A percentile compares a stretch with the other conserved stretches of the same genome.
phyloP scores from a whole-genome alignment of 352 stramenopile species.

The Phytophthora pisi region DNA sequence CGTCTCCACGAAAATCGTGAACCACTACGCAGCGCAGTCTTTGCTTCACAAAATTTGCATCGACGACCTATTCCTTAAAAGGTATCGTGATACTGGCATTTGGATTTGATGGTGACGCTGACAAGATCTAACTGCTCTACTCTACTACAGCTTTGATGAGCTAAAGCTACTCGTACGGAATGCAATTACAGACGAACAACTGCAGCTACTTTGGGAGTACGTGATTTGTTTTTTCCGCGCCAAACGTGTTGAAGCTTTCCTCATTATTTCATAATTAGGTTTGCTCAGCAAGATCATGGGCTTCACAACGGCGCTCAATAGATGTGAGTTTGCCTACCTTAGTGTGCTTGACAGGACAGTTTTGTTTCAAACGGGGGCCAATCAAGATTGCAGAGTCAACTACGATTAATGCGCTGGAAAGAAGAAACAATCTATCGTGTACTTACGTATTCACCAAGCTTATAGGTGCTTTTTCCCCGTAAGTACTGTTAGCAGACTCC shows the following conservation, averaged over 20 bases:
- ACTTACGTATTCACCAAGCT: background rate
- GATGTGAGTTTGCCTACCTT: background rate
- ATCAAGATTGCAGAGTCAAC: too few relatives aligned
- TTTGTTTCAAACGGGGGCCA: too few relatives aligned
- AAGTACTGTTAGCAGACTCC: slow-evolving; percentile 2
- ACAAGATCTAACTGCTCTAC: slow-evolving; percentile 6
- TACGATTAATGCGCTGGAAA: too few relatives aligned
- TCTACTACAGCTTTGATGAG: slow-evolving; percentile 37
- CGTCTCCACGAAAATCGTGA: slow-evolving; percentile 68
- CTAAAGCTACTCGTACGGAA: slow-evolving; percentile 44
- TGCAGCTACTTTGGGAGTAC: slow-evolving; percentile 57
- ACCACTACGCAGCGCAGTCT: slow-evolving; percentile 68
- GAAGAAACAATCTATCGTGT: background rate
- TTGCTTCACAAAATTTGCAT: slow-evolving; percentile 71
- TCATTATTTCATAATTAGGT: slow-evolving; percentile 9
- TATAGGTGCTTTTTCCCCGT: background rate
- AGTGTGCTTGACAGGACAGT: background rate
- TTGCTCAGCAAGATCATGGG: slow-evolving; percentile 38
- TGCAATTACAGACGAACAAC: slow-evolving; percentile 44
- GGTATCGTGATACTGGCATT: slow-evolving; percentile 25
- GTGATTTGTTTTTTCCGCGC: background rate
- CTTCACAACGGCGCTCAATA: slow-evolving; percentile 7
- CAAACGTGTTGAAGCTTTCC: background rate
- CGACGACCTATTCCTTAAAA: slow-evolving; percentile 55
- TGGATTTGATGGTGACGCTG: background rate